Base-by-base conservation (phyloP, 306 rosid species). In the Malus sieversii region DNA sequence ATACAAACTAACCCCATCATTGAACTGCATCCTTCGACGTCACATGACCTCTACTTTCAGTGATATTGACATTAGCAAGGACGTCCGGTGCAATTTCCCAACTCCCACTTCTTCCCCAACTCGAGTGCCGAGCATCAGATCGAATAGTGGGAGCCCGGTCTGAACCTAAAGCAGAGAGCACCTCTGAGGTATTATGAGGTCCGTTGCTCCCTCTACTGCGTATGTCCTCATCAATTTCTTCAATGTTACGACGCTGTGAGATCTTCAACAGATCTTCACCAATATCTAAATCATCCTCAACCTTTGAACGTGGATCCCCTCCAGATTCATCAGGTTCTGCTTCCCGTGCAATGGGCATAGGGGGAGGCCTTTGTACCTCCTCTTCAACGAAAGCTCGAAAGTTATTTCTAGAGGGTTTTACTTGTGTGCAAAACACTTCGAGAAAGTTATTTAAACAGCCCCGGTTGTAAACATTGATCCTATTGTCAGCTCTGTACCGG, bases 191-290 rank as follows among this genome's bases (percentile, higher is more conserved):
- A 84, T 82, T 88, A 58, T 77, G 88, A 25, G 82, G 82, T 58
- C 91, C 96, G 30, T 85, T 89, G 86, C 90, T 87, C 71, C 92
- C 96, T 83, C 96, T 83, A 78, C 89, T 79, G 63, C 70, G 88
- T 76, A 88, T 84, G 73, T 88, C 98, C 74, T 91, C 94, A 1
- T 81, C 92, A 12, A 93, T 83, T 55, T 89, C 97, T 79, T 88
- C 97, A 11, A 90, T 70, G 67, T 91, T 91, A 77, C 91, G 91
- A 44, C 98, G 91, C 81, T 93, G 98, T 6, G 98, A 93, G 81
- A 93, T 93, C 84, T 93, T 93, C 84, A 93, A 76, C 48, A 93
- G 78, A 81, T 93, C 97, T 81, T 93, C 98, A 19, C 97, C 97
- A 73, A 91, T 91, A 63, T 87, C 98, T 64, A 88, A 88, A 82